Conservation (phyloP, 2,329 filamentous ascomycete species). For the Geoglossum cookeanum region DNA sequence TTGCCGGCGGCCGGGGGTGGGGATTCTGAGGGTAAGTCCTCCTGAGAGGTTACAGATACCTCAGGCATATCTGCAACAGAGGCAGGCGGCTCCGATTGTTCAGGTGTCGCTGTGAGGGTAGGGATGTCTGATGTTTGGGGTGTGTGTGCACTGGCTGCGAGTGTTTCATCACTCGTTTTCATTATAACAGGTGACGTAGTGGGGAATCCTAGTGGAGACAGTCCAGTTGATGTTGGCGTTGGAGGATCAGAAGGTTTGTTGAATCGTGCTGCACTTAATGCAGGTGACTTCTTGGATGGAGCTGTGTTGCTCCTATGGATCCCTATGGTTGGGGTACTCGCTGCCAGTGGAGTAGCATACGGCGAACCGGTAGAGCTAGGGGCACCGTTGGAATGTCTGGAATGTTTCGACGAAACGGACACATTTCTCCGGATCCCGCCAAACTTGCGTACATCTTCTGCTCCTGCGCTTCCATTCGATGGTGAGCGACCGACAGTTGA, state of each 20-base stretch:
- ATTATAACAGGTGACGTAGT: not conserved
- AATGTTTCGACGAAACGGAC: conserved; percentile 80
- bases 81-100: not conserved
- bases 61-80: not conserved
- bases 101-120: not conserved
- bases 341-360: conserved; percentile 19
- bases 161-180: conserved; percentile 10
- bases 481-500: conserved; percentile 51
- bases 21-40: conserved; percentile 21
- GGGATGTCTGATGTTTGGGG: not conserved
- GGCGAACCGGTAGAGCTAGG: conserved; percentile 37
- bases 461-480: conserved; percentile 75
- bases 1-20: conserved; percentile 25
- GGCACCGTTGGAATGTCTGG: conserved; percentile 53
- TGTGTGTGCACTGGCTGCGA: not conserved
- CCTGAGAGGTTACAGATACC: conserved; percentile 4
- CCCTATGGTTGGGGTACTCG: conserved; percentile 34
- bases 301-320: conserved; percentile 78
- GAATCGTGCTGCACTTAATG: conserved; percentile 47
- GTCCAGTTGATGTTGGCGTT: conserved; percentile 25
- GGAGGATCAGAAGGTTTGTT: conserved; percentile 35
- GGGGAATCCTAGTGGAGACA: not conserved
- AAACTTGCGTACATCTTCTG: conserved; percentile 67
- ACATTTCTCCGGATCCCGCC: conserved; percentile 70
- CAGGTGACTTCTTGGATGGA: conserved; percentile 74